A percentile compares a stretch with the other conserved stretches of the same genome.
Conservation (phyloP, 1,284 basidiomycete species). For the Pterulicium gracile region DNA sequence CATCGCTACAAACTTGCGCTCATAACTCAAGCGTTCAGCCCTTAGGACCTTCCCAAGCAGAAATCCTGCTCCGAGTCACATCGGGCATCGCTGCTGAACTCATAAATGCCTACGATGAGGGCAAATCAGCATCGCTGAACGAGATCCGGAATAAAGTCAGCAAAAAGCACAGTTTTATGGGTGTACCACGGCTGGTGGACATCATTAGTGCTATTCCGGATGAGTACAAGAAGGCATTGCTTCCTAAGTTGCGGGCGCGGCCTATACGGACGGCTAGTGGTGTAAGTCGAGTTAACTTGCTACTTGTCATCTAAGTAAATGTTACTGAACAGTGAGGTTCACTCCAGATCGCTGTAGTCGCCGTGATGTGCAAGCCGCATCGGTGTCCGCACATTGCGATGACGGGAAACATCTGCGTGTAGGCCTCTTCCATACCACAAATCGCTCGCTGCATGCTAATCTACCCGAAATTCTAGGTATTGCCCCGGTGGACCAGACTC, state of each 20-base stretch:
- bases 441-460: slow-evolving; percentile 6
- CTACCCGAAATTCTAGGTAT: slow-evolving; percentile 46
- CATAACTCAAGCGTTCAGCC: background rate
- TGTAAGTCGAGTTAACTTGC: slow-evolving; percentile 31
- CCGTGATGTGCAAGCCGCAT: slow-evolving; percentile 99
- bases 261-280: slow-evolving; percentile 98
- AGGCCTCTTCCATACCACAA: slow-evolving; percentile 15
- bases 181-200: slow-evolving; percentile 90
- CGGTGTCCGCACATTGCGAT: slow-evolving; percentile 99
- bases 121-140: slow-evolving; percentile 76
- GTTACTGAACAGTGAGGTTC: slow-evolving; percentile 6
- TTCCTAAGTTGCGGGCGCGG: slow-evolving; percentile 88
- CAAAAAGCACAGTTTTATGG: slow-evolving; percentile 81
- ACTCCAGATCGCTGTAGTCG: slow-evolving; percentile 90
- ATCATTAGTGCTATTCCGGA: slow-evolving; percentile 98
- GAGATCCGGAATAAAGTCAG: slow-evolving; percentile 80
- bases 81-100: slow-evolving; percentile 93
- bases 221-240: slow-evolving; percentile 85
- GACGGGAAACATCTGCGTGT: slow-evolving; percentile 99
- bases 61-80: slow-evolving; percentile 83
- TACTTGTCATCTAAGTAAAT: slow-evolving; percentile 6
- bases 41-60: slow-evolving; percentile 77
- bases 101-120: slow-evolving; percentile 80
- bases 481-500: slow-evolving; percentile 99
- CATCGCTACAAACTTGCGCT: background rate